Evolutionary conservation across 331 rosid species (phyloP), one percentile per base, ranked within the genome.

Genomic region (Telfairia occidentalis): DNA sequence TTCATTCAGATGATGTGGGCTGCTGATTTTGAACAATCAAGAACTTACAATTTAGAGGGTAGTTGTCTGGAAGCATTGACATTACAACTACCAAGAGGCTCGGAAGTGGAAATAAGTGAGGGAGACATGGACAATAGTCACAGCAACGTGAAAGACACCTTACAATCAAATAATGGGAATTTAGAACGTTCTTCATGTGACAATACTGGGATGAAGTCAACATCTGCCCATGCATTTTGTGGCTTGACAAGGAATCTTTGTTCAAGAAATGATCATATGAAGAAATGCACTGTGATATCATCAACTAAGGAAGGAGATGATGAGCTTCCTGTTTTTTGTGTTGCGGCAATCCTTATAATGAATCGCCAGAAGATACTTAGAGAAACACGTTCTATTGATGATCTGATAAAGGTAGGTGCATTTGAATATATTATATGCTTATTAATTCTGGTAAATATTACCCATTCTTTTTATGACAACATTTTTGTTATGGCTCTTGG

Each of bases 1-100:
- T 72, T 32, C 65, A 71, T 79, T 82, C 88, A 92, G 98, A 92
- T 92, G 98, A 90, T 92, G 87, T 92, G 98, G 98, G 97, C 98
- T 16, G 90, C 98, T 83, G 98, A 92, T 85, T 92, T 90, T 84
- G 89, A 89, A 82, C 93, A 89, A 83, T 87, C 93, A 58, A 63
- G 83, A 78, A 82, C 81, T 64, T 78, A 78, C 77, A 84, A 79
- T 76, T 89, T 92, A 66, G 90, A 87, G 76, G 85, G 80, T 75
- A 86, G 80, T 75, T 85, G 98, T 81, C 87, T 83, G 77, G 89
- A 87, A 84, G 85, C 89, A 76, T 85, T 92, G 82, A 81, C 80
- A 11, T 54, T 92, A 72, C 85, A 84, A 59, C 87, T 92, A 81
- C 92, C 93, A 26, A 84, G 83, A 72, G 87, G 80, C 78, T 86